Conservation (phyloP, 176 grass and related monocot species). For the Oryza officinalis region DNA sequence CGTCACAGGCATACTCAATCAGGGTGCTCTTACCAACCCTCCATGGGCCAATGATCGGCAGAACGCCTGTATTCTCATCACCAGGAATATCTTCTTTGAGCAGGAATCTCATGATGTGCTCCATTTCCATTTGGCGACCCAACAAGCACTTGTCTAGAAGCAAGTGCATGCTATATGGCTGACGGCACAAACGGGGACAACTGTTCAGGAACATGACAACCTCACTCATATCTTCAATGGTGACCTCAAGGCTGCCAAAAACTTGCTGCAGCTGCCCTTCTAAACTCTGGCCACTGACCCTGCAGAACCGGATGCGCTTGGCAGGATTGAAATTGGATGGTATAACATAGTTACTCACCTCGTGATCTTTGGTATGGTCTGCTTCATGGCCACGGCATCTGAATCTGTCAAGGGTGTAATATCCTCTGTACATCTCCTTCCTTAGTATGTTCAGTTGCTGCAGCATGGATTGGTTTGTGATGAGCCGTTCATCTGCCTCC, state of each 20-base stretch:
- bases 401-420: background rate
- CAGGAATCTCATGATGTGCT: background rate
- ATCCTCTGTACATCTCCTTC: constrained; percentile 12
- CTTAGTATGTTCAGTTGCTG: background rate
- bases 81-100: background rate
- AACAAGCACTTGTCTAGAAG: background rate
- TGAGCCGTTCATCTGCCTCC: constrained; percentile 21
- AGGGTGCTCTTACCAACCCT: constrained; percentile 36
- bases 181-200: background rate
- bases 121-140: background rate
- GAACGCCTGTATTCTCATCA: background rate
- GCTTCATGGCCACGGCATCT: background rate
- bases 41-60: background rate
- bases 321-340: background rate
- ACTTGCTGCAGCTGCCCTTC: background rate
- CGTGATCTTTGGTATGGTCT: background rate
- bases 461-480: constrained; percentile 14
- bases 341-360: background rate
- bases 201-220: background rate
- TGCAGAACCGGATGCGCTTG: background rate
- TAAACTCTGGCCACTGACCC: background rate
- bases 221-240: too few relatives aligned
- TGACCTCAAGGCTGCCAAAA: too few relatives aligned
- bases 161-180: background rate
- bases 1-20: background rate